A percentile compares a stretch with the other conserved stretches of the same genome.
Conservation (phyloP, 2,329 filamentous ascomycete species). For the Fusarium oligoseptatum region DNA sequence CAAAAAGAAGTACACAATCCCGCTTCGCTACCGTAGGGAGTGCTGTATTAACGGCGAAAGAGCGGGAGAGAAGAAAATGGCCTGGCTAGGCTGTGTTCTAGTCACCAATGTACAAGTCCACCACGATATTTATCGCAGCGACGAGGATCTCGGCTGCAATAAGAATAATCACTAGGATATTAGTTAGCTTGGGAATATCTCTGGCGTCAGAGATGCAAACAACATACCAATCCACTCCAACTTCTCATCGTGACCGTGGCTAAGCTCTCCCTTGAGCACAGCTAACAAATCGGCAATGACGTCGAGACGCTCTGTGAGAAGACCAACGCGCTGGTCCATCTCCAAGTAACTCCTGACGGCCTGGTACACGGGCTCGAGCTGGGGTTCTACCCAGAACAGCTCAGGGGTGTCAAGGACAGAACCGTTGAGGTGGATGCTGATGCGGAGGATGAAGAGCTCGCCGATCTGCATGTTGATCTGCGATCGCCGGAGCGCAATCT, state of each 20-base stretch:
- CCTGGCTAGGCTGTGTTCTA: slow-evolving; percentile 34
- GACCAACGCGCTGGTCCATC: slow-evolving; percentile 94
- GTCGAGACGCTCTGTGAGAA: slow-evolving; percentile 86
- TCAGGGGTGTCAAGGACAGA: slow-evolving; percentile 97
- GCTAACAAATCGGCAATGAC: slow-evolving; percentile 95
- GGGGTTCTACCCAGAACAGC: slow-evolving; percentile 98
- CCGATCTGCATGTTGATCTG: slow-evolving; percentile 99
- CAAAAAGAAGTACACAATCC: slow-evolving; percentile 23
- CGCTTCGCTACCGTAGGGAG: slow-evolving; percentile 1
- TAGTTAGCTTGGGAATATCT: slow-evolving; percentile 9
- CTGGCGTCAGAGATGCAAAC: neutral
- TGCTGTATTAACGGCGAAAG: slow-evolving; percentile 14
- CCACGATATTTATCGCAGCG: slow-evolving; percentile 92
- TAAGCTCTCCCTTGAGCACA: slow-evolving; percentile 94
- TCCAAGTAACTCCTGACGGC: slow-evolving; percentile 95
- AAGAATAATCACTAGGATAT: slow-evolving; percentile 82
- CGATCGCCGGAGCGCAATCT: slow-evolving; percentile 86
- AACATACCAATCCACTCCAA: slow-evolving; percentile 87
- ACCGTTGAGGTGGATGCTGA: slow-evolving; percentile 98
- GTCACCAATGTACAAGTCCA: slow-evolving; percentile 80
- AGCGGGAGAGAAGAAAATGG: neutral
- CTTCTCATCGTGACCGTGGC: slow-evolving; percentile 91
- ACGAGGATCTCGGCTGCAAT: slow-evolving; percentile 97
- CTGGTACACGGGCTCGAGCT: slow-evolving; percentile 95
- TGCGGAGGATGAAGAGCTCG: slow-evolving; percentile 95